Evolutionary conservation across 257 asterid genomes (phyloP), one percentile per base, ranked within the genome.

Genomic region (Thymus quinquecostatus): DNA sequence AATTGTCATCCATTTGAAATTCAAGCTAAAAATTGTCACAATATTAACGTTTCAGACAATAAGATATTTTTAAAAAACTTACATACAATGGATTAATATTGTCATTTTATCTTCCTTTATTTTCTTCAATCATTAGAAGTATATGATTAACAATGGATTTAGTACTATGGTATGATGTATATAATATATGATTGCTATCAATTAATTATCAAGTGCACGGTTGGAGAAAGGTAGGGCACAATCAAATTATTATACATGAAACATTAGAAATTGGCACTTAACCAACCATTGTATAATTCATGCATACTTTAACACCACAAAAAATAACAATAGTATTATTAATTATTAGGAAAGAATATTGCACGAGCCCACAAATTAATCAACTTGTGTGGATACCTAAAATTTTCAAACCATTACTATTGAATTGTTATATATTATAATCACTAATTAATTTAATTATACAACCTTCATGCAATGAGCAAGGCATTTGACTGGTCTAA

Each of bases 201-300:
- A 43, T 32, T 38, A 60, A 43, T 32, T 38, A 60, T 11, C 38
- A 49, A 66, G 32, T 45, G 54, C 64, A 59, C 21, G 78, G 69
- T 66, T 49, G 73, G 73, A 54, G 58, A 71, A 13, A 34, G 61
- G 66, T 36, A 33, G 70, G 60, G 61, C 47, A 43, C 34, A 50
- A 55, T 54, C 36, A 21, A 32, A 9, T 14, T 51, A 28, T 1
- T 9, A 32, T 57, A 9, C 1, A n/a, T 30, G n/a, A 47, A 33
- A 6, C 9, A 48, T 8, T 36, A 4, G 21, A 70, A 38, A 45
- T 32, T 32, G 11, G 32, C 60, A 40, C 33, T 2, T 45, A 4
- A 45, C 72, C 78, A 45, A 64, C 65, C 43, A 64, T 21, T 56
- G 34, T 63, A 6, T 43, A 36, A 64, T 43, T 59, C 48, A 9